Conservation (phyloP, 306 rosid species). For the Inga leiocalycina region DNA sequence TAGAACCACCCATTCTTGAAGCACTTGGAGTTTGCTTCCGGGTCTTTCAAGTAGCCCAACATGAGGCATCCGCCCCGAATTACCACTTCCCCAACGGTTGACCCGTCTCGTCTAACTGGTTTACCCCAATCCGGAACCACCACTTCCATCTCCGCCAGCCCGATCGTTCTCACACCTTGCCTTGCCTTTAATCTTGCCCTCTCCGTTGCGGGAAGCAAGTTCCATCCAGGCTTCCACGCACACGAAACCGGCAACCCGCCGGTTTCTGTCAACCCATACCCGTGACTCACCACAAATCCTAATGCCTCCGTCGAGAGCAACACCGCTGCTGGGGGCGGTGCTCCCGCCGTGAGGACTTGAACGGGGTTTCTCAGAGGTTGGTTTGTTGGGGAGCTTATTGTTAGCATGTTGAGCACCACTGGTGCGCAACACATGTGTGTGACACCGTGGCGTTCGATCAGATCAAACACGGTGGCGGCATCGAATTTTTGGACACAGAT, state of each 20-base stretch:
- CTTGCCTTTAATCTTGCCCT: constrained; percentile 67
- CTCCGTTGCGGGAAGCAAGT: constrained; percentile 57
- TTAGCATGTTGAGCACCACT: constrained; percentile 69
- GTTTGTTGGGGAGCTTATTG: constrained; percentile 42
- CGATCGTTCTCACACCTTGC: constrained; percentile 64
- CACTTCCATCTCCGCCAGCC: constrained; percentile 53
- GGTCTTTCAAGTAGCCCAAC: constrained; percentile 73
- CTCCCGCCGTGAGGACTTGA: constrained; percentile 64
- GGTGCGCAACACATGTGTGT: constrained; percentile 85
- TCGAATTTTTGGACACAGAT: constrained; percentile 60
- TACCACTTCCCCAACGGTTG: constrained; percentile 54
- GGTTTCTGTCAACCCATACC: constrained; percentile 69
- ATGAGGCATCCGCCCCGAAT: constrained; percentile 54
- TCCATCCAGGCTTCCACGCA: constrained; percentile 71
- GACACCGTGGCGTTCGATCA: constrained; percentile 51
- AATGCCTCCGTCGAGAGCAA: constrained; percentile 54
- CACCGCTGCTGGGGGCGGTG: constrained; percentile 64
- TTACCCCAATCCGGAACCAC: constrained; percentile 37
- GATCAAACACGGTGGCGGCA: constrained; percentile 27
- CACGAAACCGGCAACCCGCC: constrained; percentile 55
- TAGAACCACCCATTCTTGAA: constrained; percentile 56
- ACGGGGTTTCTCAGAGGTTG: constrained; percentile 43
- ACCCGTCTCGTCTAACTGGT: constrained; percentile 58
- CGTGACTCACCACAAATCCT: constrained; percentile 63
- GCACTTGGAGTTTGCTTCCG: constrained; percentile 38